Evolutionary conservation across 768 basidiomycete genomes (phyloP), one percentile per base, ranked within the genome.

Genomic region (Leccinum aurantiacum): DNA sequence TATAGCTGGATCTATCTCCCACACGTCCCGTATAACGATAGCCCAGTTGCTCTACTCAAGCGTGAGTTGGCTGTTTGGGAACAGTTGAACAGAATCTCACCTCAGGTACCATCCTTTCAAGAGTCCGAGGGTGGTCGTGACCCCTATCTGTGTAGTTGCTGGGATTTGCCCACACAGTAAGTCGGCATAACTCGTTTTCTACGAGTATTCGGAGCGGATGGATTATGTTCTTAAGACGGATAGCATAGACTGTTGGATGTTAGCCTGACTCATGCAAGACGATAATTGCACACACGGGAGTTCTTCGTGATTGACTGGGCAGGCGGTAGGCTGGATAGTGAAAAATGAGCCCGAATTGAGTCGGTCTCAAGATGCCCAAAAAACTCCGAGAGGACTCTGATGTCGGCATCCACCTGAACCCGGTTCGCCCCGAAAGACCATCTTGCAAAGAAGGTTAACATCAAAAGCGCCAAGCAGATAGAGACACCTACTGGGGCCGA

Each of bases 371-470:
- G 75, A 64, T 88, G 87, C 0, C 83, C 83, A 27, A 91, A 71
- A 68, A 99, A 92, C 67, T 98, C 94, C 17, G 86, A 85, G 7
- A 98, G 76, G 1, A 96, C 80, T 72, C 89, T 93, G 67, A 95
- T 84, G 70, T 98, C 96, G 1, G 91, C 87, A 63, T 90, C 87
- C 19, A 98, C 79, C 75, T 98, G 95, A 6, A 93, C 86, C 3
- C 93, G 87, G 73, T 93, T 93, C 25, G 92, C 90, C n/a, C 96
- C 97, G 71, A 88, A 97, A 4, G 95, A 89, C 95, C 96, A 98
- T 67, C 95, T 98, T 66, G 1, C 15, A 13, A 44, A 37, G 19
- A 35, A 27, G n/a, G 25, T 56, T 29, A 63, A 44, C 48, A 53
- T 37, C 47, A n/a, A 25, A 54, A 51, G 41, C 17, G 33, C 29